phyloP scores from a whole-genome alignment of 495 filamentous ascomycete species.

The Penicillium soppii region DNA sequence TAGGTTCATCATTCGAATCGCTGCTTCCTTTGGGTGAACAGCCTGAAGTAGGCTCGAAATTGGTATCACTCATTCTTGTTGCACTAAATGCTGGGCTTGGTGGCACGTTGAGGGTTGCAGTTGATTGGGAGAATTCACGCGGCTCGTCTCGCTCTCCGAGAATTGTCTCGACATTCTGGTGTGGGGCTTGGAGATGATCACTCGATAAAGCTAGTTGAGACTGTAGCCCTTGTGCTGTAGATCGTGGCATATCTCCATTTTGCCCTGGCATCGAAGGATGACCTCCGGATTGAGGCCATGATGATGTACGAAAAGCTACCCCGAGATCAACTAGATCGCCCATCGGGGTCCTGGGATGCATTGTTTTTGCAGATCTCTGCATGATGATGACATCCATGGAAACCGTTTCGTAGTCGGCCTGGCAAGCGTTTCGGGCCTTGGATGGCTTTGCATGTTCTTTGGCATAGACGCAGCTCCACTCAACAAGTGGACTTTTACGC shows the following conservation, averaged over 20 bases:
- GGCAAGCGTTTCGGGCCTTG: constrained; percentile 29
- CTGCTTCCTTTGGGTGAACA: constrained; percentile 10
- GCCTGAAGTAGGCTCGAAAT: background rate
- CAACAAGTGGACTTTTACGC: constrained; percentile 20
- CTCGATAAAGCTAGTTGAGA: background rate
- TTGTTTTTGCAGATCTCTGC: constrained; percentile 21
- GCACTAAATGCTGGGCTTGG: background rate
- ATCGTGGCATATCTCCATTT: background rate
- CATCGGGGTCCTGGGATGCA: constrained; percentile 16
- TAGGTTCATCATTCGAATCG: constrained; percentile 11
- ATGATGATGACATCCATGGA: constrained; percentile 40
- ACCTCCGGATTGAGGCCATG: background rate
- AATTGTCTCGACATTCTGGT: background rate
- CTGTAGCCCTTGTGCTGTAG: background rate
- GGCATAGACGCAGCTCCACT: constrained; percentile 41
- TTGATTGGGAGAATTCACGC: background rate
- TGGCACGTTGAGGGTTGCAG: background rate
- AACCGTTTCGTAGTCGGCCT: constrained; percentile 31
- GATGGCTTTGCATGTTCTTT: constrained; percentile 26
- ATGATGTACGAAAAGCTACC: background rate
- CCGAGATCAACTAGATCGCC: constrained; percentile 19
- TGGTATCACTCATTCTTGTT: background rate
- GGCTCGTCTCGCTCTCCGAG: background rate
- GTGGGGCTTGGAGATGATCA: background rate
- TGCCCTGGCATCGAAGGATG: background rate